Conservation (phyloP, 768 basidiomycete genomes). For the Lyophyllum semitale region DNA sequence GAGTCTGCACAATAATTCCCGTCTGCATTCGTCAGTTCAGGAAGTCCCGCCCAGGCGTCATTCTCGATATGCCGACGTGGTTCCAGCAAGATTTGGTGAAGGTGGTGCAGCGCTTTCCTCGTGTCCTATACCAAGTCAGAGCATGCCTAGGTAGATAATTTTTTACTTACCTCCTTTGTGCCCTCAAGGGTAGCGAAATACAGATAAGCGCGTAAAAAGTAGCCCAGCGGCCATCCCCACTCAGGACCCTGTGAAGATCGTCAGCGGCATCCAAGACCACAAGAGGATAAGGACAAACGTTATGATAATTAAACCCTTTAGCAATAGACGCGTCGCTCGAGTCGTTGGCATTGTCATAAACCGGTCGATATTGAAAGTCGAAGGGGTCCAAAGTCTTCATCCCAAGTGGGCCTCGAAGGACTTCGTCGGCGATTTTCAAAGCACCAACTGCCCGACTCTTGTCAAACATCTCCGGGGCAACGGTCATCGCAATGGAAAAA, state of each 20-base stretch:
- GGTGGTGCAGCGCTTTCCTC: conserved; percentile 73
- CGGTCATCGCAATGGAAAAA: conserved; percentile 95
- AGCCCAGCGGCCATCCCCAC: conserved; percentile 95
- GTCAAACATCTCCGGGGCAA: conserved; percentile 94
- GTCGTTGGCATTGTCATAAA: conserved; percentile 95
- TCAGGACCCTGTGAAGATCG: conserved; percentile 70
- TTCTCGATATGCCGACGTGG: conserved; percentile 73
- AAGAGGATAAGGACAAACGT: conserved; percentile 46
- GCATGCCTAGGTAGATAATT: conserved; percentile 5
- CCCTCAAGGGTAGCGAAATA: conserved; percentile 80
- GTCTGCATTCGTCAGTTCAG: conserved; percentile 88
- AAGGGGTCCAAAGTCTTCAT: conserved; percentile 94
- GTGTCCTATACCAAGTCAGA: conserved; percentile 49
- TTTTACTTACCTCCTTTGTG: conserved; percentile 62
- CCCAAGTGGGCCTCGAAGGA: conserved; percentile 85
- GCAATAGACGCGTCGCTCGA: conserved; percentile 80
- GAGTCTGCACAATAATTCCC: conserved; percentile 85
- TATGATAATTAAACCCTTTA: conserved; percentile 94
- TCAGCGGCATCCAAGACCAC: conserved; percentile 5
- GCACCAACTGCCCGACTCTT: conserved; percentile 77
- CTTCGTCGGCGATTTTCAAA: conserved; percentile 75
- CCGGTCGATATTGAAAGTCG: conserved; percentile 87
- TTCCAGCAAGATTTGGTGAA: conserved; percentile 71
- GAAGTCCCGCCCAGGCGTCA: conserved; percentile 92
- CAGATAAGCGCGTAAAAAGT: conserved; percentile 92